phyloP scores from a whole-genome alignment of 108 stramenopile genomes.

The Schizochytrium sp. region DNA sequence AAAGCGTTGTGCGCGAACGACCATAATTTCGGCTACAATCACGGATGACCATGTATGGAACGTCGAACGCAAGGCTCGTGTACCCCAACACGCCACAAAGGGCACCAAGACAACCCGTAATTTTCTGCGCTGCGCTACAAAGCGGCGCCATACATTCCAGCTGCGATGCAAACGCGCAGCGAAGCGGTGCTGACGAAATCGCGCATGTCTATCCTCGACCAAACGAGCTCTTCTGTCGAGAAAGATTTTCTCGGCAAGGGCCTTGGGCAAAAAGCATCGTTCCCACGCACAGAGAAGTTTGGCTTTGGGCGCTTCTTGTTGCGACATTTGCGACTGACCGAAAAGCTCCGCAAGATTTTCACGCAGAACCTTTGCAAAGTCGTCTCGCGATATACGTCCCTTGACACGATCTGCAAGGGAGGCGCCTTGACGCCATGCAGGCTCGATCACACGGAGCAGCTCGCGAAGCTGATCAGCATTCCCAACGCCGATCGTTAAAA shows the following conservation, averaged over 20 bases:
- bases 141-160: neutral
- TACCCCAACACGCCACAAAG: neutral
- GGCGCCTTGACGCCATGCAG: neutral
- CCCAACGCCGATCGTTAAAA: neutral
- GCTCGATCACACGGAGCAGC: neutral
- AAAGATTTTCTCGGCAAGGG: neutral
- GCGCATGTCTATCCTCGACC: neutral
- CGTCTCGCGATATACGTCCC: neutral
- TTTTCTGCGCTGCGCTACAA: neutral
- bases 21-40: neutral
- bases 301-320: too few species aligned
- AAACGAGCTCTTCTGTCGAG: neutral
- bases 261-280: neutral
- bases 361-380: neutral
- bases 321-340: too few species aligned
- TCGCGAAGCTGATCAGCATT: neutral
- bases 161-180: neutral
- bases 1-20: neutral
- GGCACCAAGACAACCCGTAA: neutral
- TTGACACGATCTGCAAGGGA: neutral
- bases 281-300: neutral
- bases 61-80: neutral
- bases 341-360: too few species aligned
- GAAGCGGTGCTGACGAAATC: neutral
- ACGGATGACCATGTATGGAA: neutral